Evolutionary conservation across 345 rosid genomes (phyloP).

Genomic region (Hibiscus mutabilis): DNA sequence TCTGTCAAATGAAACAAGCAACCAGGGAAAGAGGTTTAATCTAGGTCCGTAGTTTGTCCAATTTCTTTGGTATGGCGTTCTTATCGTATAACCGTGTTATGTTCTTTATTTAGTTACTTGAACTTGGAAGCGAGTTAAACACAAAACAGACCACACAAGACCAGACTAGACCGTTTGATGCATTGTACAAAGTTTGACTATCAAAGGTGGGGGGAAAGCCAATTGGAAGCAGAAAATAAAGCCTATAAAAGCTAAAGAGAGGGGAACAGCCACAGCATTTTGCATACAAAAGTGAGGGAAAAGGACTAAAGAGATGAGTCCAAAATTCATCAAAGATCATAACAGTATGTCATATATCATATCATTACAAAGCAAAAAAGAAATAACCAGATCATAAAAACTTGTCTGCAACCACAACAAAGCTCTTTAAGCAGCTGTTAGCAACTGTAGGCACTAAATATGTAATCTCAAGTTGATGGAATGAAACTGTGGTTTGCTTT

Average conservation of each 20-base stretch:
- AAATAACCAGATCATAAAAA: constrained; percentile 10
- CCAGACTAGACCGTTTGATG: constrained; percentile 9
- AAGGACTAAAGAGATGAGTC: constrained; percentile 16
- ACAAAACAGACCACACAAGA: too few species aligned
- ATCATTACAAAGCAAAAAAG: not conserved
- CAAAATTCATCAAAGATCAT: constrained; percentile 11
- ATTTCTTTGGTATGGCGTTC: too few species aligned
- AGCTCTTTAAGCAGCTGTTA: not conserved
- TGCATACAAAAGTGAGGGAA: constrained; percentile 16
- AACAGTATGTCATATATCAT: not conserved
- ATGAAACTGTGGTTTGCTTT: too few species aligned
- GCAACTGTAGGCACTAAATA: not conserved
- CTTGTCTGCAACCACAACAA: constrained; percentile 11
- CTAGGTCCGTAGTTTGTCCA: too few species aligned
- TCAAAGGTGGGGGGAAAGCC: not conserved
- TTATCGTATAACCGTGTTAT: too few species aligned
- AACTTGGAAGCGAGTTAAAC: too few species aligned
- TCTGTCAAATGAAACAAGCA: not conserved
- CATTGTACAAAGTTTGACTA: constrained; percentile 3
- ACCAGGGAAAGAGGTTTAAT: not conserved
- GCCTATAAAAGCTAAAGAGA: constrained; percentile 20
- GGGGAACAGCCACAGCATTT: constrained; percentile 19
- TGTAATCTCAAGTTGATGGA: not conserved
- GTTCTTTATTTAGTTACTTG: too few species aligned
- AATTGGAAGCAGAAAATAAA: constrained; percentile 6